Percentiles rank a stretch among this genome's conserved stretches.
These are phyloP conservation scores for Tuber umbilicatum DNA, from an alignment of 495 filamentous ascomycete genomes.

Conservation along the genomic window DNA sequence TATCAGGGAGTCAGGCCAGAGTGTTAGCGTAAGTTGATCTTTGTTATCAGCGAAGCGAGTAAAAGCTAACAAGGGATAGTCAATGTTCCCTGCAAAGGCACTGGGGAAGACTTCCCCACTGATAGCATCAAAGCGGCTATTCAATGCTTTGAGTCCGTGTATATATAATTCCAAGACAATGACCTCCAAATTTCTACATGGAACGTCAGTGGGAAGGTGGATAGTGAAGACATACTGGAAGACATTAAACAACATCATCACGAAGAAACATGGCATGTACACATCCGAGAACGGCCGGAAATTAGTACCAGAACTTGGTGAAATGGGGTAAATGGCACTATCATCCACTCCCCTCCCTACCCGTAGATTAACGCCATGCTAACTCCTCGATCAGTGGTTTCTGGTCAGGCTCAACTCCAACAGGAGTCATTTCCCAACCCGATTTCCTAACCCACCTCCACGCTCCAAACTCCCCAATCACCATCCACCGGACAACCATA, in stretches of 20 bases:
- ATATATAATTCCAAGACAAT: slow-evolving; percentile 40
- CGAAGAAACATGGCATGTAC: slow-evolving; percentile 27
- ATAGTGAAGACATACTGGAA: slow-evolving; percentile 22
- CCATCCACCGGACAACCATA: slow-evolving; percentile 34
- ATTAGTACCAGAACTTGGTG: slow-evolving; percentile 21
- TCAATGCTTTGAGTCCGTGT: slow-evolving; percentile 39
- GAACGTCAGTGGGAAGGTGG: slow-evolving; percentile 14
- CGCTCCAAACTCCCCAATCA: slow-evolving; percentile 24
- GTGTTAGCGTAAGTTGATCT: slow-evolving; percentile 32
- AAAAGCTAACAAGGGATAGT: background rate
- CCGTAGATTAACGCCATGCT: background rate
- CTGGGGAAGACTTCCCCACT: slow-evolving; percentile 40
- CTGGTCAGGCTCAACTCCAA: slow-evolving; percentile 26
- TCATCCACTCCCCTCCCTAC: background rate
- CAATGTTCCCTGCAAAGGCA: slow-evolving; percentile 42
- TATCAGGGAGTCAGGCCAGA: slow-evolving; percentile 44
- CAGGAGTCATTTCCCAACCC: slow-evolving; percentile 26
- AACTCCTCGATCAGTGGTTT: slow-evolving; percentile 18
- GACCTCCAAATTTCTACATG: slow-evolving; percentile 34
- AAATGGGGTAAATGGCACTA: slow-evolving; percentile 2
- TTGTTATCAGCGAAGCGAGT: background rate
- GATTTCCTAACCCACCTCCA: slow-evolving; percentile 34
- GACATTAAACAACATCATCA: slow-evolving; percentile 16
- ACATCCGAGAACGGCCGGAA: slow-evolving; percentile 32
- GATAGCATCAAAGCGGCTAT: slow-evolving; percentile 15